Base-by-base conservation (phyloP, 768 basidiomycete genomes). In the Leccinum boreale region DNA sequence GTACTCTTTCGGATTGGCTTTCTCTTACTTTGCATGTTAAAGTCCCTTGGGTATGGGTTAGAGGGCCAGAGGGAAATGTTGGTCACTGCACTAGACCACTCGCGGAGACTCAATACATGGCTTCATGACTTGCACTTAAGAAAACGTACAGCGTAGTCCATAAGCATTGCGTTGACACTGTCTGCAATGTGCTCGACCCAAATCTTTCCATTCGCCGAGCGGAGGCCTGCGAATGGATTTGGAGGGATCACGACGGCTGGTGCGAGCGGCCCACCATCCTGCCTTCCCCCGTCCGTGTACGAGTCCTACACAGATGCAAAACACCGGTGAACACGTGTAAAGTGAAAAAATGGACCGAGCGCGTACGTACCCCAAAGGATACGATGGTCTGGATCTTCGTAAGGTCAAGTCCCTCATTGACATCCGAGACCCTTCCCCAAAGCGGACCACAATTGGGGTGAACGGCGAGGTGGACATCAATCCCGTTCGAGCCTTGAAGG, bases 41-140 rank as follows among this genome's bases (percentile, higher is more conserved):
- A 83, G 59, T 84, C 82, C 6, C 75, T 76, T 24, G 71, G 68
- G 33, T 70, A 71, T 0, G 79, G 76, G 50, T 79, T 79, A 57
- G 79, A 81, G 0, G 82, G 82, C 82, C 81, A 83, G 21, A 83
- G 58, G 5, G 71, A 68, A 14, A 79, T 70, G 49, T 83, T 77
- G 9, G 80, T 79, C 14, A 78, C 78, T 5, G 81, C 80, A 8
- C 78, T 75, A 15, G 72, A 67, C 63, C 72, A 67, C 70, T 77
- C 53, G 24, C 11, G 50, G 24, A 21, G 3, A 17, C 8, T 62
- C 46, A 52, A 33, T 23, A 42, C 26, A 9, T 10, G 33, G 4
- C 4, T 45, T 45, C 3, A 2, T 29, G 8, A 10, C 1, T 0
- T 24, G 15, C 3, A 7, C 19, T 28, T 14, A 3, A 39, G 17